phyloP scores from a whole-genome alignment of 2,329 filamentous ascomycete species.

The Colletotrichum lupini region DNA sequence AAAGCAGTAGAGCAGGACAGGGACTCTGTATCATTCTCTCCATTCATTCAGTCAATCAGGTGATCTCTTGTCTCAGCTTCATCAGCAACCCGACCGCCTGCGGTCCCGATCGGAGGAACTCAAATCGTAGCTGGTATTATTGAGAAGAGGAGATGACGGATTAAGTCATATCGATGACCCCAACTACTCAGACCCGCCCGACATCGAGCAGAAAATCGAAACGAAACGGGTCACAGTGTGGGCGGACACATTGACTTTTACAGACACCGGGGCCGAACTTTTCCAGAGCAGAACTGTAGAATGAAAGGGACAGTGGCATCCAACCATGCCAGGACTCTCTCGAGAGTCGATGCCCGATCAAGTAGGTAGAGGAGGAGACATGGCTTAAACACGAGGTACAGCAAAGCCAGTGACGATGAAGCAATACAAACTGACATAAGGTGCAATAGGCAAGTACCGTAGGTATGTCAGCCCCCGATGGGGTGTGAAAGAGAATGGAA shows the following conservation, averaged over 20 bases:
- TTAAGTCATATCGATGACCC: neutral
- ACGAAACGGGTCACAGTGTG: slow-evolving; percentile 30
- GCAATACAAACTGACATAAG: neutral
- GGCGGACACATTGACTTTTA: slow-evolving; percentile 15
- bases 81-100: neutral
- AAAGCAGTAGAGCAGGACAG: neutral
- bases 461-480: neutral
- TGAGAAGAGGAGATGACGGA: neutral
- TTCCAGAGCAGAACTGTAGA: neutral
- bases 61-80: slow-evolving; percentile 4
- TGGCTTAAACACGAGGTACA: neutral
- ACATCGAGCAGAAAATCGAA: slow-evolving; percentile 21
- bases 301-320: neutral
- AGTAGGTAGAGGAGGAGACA: neutral
- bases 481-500: neutral
- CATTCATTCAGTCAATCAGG: neutral
- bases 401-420: neutral
- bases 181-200: neutral
- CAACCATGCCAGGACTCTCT: neutral
- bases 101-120: slow-evolving; percentile 25
- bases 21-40: slow-evolving; percentile 1
- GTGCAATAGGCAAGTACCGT: neutral
- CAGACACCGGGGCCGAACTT: neutral
- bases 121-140: slow-evolving; percentile 17
- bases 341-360: neutral